Percentiles rank a stretch among this genome's conserved stretches.
Conservation (phyloP, 2,329 filamentous ascomycete species). For the Ambrosiella cleistominuta region DNA sequence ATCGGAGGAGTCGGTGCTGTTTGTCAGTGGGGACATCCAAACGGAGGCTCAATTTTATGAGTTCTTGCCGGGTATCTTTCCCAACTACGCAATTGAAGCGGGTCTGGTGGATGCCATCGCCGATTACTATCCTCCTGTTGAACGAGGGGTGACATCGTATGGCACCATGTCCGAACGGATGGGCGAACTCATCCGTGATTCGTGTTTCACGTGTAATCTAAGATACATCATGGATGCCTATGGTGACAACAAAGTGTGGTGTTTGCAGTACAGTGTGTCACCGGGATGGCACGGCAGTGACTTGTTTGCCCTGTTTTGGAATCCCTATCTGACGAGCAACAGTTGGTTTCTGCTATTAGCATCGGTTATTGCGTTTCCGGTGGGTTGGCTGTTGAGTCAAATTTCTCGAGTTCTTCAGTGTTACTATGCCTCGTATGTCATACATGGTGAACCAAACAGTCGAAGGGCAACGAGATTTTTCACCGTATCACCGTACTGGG, state of each 20-base stretch:
- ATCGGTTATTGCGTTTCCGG: slow-evolving; percentile 17
- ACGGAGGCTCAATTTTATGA: slow-evolving; percentile 20
- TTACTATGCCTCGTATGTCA: slow-evolving; percentile 25
- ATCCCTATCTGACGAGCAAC: slow-evolving; percentile 18
- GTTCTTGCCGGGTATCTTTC: slow-evolving; percentile 19
- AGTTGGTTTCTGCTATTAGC: slow-evolving; percentile 16
- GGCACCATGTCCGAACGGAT: slow-evolving; percentile 17
- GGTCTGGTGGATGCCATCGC: slow-evolving; percentile 18
- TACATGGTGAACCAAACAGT: slow-evolving; percentile 24
- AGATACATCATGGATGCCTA: slow-evolving; percentile 23
- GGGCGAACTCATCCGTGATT: slow-evolving; percentile 20
- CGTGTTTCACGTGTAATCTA: slow-evolving; percentile 23
- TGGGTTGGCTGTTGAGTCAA: slow-evolving; percentile 19
- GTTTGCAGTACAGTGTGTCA: slow-evolving; percentile 24
- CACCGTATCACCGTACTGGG: slow-evolving; percentile 21
- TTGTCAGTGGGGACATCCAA: slow-evolving; percentile 17
- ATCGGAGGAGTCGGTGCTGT: slow-evolving; percentile 18
- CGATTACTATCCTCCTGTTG: slow-evolving; percentile 18
- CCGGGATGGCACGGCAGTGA: slow-evolving; percentile 25
- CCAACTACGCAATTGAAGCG: slow-evolving; percentile 18
- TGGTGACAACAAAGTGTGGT: slow-evolving; percentile 20
- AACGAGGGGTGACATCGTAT: slow-evolving; percentile 15
- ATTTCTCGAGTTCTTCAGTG: slow-evolving; percentile 23
- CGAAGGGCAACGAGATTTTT: slow-evolving; percentile 19
- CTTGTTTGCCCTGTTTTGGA: slow-evolving; percentile 25